Percentiles rank a stretch among this genome's conserved stretches.
phyloP scores from a whole-genome alignment of 2,329 filamentous ascomycete species.

The Emergomyces pasteurianus region DNA sequence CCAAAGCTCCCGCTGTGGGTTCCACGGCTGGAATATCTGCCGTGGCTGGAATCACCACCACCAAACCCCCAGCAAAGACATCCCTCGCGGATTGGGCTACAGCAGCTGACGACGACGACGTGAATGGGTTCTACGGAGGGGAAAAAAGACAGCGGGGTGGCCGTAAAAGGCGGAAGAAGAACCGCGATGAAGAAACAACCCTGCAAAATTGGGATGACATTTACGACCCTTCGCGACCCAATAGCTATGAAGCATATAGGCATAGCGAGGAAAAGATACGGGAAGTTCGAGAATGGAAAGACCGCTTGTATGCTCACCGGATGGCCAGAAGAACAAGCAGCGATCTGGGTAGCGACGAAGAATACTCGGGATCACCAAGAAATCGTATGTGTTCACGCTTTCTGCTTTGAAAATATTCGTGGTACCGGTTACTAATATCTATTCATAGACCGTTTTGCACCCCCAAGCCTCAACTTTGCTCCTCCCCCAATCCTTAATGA shows the following conservation, averaged over 20 bases:
- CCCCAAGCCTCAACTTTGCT: slow-evolving; percentile 39
- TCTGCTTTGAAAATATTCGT: slow-evolving; percentile 8
- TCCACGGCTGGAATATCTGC: slow-evolving; percentile 14
- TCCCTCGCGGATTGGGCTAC: slow-evolving; percentile 72
- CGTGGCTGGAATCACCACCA: slow-evolving; percentile 23
- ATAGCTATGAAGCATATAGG: slow-evolving; percentile 73
- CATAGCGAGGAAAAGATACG: slow-evolving; percentile 70
- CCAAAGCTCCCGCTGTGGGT: slow-evolving; percentile 28
- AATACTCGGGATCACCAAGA: slow-evolving; percentile 32
- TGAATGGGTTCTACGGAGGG: slow-evolving; percentile 49
- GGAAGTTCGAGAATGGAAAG: slow-evolving; percentile 78
- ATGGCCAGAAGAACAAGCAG: slow-evolving; percentile 35
- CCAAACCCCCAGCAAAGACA: slow-evolving; percentile 45
- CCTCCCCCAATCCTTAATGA: slow-evolving; percentile 37
- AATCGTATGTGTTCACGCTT: slow-evolving; percentile 28
- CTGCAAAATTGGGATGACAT: slow-evolving; percentile 76
- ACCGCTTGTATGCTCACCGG: slow-evolving; percentile 61
- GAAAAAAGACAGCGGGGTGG: slow-evolving; percentile 65
- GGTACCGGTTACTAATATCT: slow-evolving; percentile 9
- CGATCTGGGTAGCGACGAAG: slow-evolving; percentile 39
- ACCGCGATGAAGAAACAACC: slow-evolving; percentile 47
- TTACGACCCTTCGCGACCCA: slow-evolving; percentile 74
- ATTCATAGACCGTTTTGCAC: slow-evolving; percentile 36
- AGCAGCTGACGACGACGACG: slow-evolving; percentile 68
- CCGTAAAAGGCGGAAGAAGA: slow-evolving; percentile 66